A percentile compares a stretch with the other conserved stretches of the same genome.
Evolutionary conservation across 2,329 filamentous ascomycete species (phyloP).

Genomic region (Ascochyta clinopodiicola): DNA sequence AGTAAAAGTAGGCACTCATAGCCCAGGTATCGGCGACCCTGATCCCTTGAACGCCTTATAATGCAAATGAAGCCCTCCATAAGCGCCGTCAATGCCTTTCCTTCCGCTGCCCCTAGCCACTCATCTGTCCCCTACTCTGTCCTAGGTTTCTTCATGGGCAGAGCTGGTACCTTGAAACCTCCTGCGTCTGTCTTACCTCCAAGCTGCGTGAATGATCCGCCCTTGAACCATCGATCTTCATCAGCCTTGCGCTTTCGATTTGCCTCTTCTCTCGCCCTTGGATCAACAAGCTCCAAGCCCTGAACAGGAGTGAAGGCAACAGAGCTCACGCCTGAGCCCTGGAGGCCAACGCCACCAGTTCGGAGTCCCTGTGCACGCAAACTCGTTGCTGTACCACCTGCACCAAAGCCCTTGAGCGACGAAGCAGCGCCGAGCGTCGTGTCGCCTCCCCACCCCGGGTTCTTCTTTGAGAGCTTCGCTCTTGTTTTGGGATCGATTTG

Average conservation of each 20-base stretch:
- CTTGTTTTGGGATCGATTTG: conserved; percentile 93
- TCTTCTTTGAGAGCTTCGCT: conserved; percentile 92
- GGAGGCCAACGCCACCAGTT: conserved; percentile 77
- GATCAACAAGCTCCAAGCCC: conserved; percentile 92
- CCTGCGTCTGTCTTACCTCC: conserved; percentile 59
- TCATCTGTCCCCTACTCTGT: conserved; percentile 14
- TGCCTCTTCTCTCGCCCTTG: conserved; percentile 86
- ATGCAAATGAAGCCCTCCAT: conserved; percentile 7
- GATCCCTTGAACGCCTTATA: conserved; percentile 6
- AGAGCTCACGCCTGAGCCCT: conserved; percentile 74
- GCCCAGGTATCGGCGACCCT: conserved; percentile 13
- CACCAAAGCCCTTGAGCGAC: conserved; percentile 79
- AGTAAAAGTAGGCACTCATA: not conserved
- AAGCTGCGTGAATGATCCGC: conserved; percentile 94
- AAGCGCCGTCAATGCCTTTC: not conserved
- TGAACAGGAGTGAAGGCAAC: conserved; percentile 95
- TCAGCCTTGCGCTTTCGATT: conserved; percentile 91
- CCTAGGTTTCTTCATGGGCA: conserved; percentile 73
- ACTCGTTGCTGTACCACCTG: conserved; percentile 68
- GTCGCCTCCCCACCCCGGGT: conserved; percentile 89
- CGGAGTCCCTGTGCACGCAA: conserved; percentile 81
- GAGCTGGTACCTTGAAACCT: conserved; percentile 81
- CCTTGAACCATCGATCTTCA: conserved; percentile 95
- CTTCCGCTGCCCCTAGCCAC: no score
- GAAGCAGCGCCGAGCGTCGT: conserved; percentile 62